Percentiles rank a stretch among this genome's conserved stretches.
Conservation (phyloP, 2,329 filamentous ascomycete species). For the Fusarium nygamai region DNA sequence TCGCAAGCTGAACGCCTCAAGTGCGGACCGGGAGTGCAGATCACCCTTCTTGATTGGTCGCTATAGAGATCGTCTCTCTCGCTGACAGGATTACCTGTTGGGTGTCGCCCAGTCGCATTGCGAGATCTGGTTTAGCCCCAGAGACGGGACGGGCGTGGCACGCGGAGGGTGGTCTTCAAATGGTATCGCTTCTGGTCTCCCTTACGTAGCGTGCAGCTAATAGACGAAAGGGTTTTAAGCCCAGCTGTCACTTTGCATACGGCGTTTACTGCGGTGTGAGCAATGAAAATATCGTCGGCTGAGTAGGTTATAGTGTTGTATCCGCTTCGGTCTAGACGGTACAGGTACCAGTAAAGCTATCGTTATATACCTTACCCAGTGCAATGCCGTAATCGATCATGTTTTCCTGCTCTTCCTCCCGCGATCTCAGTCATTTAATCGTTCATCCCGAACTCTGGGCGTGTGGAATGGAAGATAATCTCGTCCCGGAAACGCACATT, state of each 20-base stretch:
- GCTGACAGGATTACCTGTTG: background rate
- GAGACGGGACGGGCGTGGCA: conserved; percentile 20
- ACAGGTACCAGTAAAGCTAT: background rate
- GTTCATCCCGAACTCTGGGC: background rate
- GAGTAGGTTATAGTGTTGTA: background rate
- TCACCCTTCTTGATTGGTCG: background rate
- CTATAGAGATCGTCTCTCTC: background rate
- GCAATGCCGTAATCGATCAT: background rate
- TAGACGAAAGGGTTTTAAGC: background rate
- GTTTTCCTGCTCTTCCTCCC: background rate
- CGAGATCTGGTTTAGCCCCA: conserved; percentile 1
- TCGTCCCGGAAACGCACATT: conserved; percentile 24
- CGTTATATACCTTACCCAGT: background rate
- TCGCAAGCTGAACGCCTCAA: background rate
- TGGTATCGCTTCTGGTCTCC: conserved; percentile 21
- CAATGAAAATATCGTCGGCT: background rate
- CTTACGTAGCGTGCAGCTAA: conserved; percentile 4
- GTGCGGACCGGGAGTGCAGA: background rate
- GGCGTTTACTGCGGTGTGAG: conserved; percentile 6
- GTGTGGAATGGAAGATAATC: conserved; percentile 17
- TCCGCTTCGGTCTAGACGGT: background rate
- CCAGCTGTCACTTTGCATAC: background rate
- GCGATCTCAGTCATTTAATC: background rate
- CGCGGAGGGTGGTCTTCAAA: background rate
- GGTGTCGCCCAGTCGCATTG: conserved; percentile 15